Conservation (phyloP, 768 basidiomycete species). For the Mycena venus region DNA sequence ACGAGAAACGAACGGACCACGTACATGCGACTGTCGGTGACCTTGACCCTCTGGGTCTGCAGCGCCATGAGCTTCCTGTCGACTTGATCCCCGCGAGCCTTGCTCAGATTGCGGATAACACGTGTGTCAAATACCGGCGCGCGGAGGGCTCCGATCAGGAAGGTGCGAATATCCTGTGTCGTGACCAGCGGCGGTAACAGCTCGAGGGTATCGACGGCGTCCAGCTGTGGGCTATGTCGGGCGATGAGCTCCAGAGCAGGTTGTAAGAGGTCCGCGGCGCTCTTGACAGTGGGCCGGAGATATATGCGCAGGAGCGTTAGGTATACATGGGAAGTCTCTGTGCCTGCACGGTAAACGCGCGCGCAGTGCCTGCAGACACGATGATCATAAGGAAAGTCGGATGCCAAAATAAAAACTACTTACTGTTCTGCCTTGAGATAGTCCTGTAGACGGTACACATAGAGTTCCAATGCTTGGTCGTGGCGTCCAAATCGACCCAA, state of each 20-base stretch:
- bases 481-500: slow-evolving; percentile 92
- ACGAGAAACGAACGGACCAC: slow-evolving; percentile 46
- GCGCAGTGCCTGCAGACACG: slow-evolving; percentile 83
- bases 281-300: slow-evolving; percentile 75
- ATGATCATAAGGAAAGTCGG: slow-evolving; percentile 7
- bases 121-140: slow-evolving; percentile 76
- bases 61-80: slow-evolving; percentile 80
- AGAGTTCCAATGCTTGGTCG: slow-evolving; percentile 94
- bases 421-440: slow-evolving; percentile 92
- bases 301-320: slow-evolving; percentile 90
- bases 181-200: slow-evolving; percentile 93
- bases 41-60: slow-evolving; percentile 86
- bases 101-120: slow-evolving; percentile 77
- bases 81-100: slow-evolving; percentile 84
- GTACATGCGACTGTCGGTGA: slow-evolving; percentile 94
- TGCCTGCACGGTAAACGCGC: slow-evolving; percentile 73
- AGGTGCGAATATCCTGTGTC: slow-evolving; percentile 82
- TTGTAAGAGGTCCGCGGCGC: slow-evolving; percentile 69
- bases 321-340: slow-evolving; percentile 77
- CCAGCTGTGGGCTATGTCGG: slow-evolving; percentile 85
- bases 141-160: slow-evolving; percentile 80
- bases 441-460: slow-evolving; percentile 89
- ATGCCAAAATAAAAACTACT: slow-evolving; percentile 35
- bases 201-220: slow-evolving; percentile 85
- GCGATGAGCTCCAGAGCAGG: slow-evolving; percentile 93